These are phyloP conservation scores for Solanum peruvianum DNA, from an alignment of 257 asterid genomes.

Conservation along the genomic window DNA sequence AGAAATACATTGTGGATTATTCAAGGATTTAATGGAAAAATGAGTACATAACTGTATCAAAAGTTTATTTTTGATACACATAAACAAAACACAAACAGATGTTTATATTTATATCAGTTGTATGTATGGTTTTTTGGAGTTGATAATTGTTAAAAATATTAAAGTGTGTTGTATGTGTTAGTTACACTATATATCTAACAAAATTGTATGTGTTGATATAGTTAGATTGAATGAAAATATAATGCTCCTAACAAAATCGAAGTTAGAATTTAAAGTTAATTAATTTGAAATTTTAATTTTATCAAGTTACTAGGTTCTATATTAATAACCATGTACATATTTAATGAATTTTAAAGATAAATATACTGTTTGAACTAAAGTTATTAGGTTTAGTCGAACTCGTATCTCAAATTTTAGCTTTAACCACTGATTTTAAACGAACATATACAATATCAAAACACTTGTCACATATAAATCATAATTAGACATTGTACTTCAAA, in stretches of 20 bases:
- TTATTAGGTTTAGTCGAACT: rapidly evolving
- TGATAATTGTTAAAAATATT: too few species aligned
- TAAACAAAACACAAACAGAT: not conserved
- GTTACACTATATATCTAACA: not conserved
- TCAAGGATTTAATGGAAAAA: too few species aligned
- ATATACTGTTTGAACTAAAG: too few species aligned
- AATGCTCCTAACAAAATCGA: too few species aligned
- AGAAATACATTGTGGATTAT: rapidly evolving
- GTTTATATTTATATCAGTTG: not conserved
- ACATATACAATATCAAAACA: too few species aligned
- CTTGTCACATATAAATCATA: too few species aligned
- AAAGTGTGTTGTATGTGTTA: not conserved
- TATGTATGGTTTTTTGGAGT: not conserved
- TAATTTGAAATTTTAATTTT: not conserved
- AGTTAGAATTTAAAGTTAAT: not conserved
- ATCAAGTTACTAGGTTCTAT: not conserved
- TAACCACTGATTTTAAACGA: too few species aligned
- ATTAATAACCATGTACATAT: too few species aligned
- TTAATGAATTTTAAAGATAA: too few species aligned
- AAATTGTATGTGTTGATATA: not conserved
- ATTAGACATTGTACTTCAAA: too few species aligned
- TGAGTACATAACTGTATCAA: not conserved
- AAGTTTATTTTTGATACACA: too few species aligned
- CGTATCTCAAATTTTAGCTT: too few species aligned
- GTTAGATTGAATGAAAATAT: not conserved